Conservation (phyloP, 345 rosid genomes). For the Boechera retrofracta region DNA sequence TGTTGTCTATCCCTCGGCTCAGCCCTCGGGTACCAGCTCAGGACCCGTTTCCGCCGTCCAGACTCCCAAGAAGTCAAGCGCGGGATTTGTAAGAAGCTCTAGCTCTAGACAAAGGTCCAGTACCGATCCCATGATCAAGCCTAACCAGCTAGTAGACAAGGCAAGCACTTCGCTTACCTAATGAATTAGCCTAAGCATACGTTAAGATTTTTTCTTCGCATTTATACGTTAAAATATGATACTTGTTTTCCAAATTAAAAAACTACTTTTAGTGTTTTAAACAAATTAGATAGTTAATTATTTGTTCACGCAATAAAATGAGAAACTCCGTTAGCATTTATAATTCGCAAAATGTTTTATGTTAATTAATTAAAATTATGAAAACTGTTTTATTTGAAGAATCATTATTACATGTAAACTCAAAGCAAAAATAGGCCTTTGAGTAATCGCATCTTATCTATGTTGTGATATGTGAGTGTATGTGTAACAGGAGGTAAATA, state of each 20-base stretch:
- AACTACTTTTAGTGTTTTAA: background rate
- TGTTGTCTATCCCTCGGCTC: constrained; percentile 52
- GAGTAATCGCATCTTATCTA: constrained; percentile 7
- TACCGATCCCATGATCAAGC: constrained; percentile 77
- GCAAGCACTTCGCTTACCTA: constrained; percentile 37
- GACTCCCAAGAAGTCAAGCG: constrained; percentile 53
- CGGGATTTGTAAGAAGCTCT: constrained; percentile 52
- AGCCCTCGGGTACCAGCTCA: constrained; percentile 17
- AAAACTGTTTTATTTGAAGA: background rate
- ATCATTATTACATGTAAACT: background rate
- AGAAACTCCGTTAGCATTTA: too few species aligned
- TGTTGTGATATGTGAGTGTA: constrained; percentile 20
- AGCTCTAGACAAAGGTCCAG: constrained; percentile 82
- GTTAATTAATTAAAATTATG: background rate
- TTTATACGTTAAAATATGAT: background rate
- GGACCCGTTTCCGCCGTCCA: constrained; percentile 26
- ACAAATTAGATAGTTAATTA: too few species aligned
- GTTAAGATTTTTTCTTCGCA: background rate
- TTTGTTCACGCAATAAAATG: too few species aligned
- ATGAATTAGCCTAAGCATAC: background rate
- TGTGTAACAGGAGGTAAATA: constrained; percentile 42
- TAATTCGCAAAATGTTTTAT: background rate
- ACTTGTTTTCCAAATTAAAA: background rate
- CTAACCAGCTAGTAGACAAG: constrained; percentile 84
- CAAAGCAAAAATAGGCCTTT: background rate